A percentile compares a stretch with the other conserved stretches of the same genome.
Evolutionary conservation across 768 basidiomycete genomes (phyloP).

Genomic region (Termitomyces sp.): DNA sequence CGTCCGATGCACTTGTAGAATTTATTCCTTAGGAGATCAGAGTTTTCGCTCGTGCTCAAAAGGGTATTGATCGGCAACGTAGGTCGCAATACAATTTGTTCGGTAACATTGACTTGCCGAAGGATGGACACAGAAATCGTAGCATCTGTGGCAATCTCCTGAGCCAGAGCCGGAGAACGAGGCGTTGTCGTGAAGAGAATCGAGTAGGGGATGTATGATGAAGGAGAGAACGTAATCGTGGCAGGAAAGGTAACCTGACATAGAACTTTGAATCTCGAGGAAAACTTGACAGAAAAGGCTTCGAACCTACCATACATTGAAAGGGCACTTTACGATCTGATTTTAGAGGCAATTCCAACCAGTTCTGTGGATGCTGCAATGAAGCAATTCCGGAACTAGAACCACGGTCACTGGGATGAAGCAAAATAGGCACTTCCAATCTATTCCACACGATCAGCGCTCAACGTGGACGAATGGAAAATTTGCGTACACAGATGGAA

Average conservation of each 20-base stretch:
- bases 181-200: conserved; percentile 68
- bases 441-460: conserved; percentile 26
- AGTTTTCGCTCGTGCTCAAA: conserved; percentile 38
- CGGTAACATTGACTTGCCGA: conserved; percentile 52
- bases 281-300: background rate
- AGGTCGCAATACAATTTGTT: conserved; percentile 22
- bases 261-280: background rate
- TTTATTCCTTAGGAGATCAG: conserved; percentile 23
- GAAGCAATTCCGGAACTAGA: conserved; percentile 53
- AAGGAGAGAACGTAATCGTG: conserved; percentile 54
- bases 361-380: conserved; percentile 38
- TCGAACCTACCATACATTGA: conserved; percentile 53
- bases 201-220: conserved; percentile 61
- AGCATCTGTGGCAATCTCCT: conserved; percentile 66
- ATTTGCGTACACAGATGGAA: conserved; percentile 41
- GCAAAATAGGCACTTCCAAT: conserved; percentile 58
- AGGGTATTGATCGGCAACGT: conserved; percentile 27
- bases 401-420: conserved; percentile 54
- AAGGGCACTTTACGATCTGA: conserved; percentile 60
- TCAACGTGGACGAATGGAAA: conserved; percentile 3
- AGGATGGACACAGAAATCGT: conserved; percentile 63
- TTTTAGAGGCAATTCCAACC: conserved; percentile 65
- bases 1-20: conserved; percentile 30
- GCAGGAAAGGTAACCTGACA: conserved; percentile 59
- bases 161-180: conserved; percentile 45